Base-by-base conservation (phyloP, 257 asterid species). In the Solanum lycopersicoides region DNA sequence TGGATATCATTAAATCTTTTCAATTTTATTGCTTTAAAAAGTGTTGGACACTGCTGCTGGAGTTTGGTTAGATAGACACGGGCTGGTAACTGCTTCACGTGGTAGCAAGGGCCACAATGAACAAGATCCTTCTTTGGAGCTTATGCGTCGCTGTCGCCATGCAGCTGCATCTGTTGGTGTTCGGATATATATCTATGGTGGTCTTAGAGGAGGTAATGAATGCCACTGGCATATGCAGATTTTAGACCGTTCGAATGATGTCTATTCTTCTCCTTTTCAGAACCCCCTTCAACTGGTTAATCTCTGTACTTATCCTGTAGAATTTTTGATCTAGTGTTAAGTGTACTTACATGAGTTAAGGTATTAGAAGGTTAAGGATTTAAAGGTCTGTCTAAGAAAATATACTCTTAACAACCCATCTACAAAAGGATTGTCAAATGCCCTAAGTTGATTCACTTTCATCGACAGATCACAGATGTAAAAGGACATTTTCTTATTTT, bases 11-110 rank as follows among this genome's bases (percentile, higher is more conserved):
- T 87, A 88, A 66, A 88, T 89, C 69, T 87, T 86, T 73, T 63
- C 84, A 1, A 16, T 87, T 76, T 59, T 89, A 44, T 84, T 93
- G 91, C 88, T 86, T 89, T 87, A 60, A 53, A 86, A 88, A 97
- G 99, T 97, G 32, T 91, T 97, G 94, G 99, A 97, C 90, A 97
- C 99, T 87, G 98, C 99, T 73, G 99, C 98, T 83, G 99, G 99
- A 89, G 99, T 97, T 90, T 97, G 99, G 99, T 93, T 96, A 35
- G 99, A 97, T 89, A 94, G 92, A 88, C 92, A 96, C 53, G 99
- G 99, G 84, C 88, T 95, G 89, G 99, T 96, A 91, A 95, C 99
- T 77, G 87, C 94, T 82, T 77, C 99, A 88, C 91, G 94, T 87
- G 91, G 92, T 88, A 92, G 89, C 91, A 96, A 95, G 91, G 95